Evolutionary conservation across 768 basidiomycete species (phyloP), one percentile per base, ranked within the genome.

Genomic region (Epithele typhae): DNA sequence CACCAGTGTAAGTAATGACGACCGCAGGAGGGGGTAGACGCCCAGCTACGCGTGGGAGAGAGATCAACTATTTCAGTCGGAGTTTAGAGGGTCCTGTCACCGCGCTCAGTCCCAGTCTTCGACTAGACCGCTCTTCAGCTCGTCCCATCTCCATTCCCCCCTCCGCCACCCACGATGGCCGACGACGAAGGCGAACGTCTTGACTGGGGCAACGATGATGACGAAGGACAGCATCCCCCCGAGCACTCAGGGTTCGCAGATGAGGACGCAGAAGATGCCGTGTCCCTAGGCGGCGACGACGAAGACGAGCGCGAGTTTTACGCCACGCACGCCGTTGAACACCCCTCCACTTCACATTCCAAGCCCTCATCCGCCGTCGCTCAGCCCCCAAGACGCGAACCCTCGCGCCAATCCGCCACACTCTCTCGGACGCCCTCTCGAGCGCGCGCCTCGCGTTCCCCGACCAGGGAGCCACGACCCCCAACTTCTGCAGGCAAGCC

Each of bases 131-230:
- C 36, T 19, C 43, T 34, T 42, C 35, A 35, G 44, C 30, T 39
- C 50, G 10, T 37, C 49, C 17, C 50, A 55, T 35, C 32, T 37
- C 25, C 34, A 34, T 35, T 40, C 43, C 19, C 37, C 30, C 43
- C 46, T 19, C n/a, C 53, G 46, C 45, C 41, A 44, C 48, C 50
- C 49, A 55, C 45, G 48, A 56, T 46, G 52, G 82, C 85, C 81
- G 79, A 76, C 53, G 82, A 84, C 59, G 85, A 87, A 43, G 70
- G 65, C 23, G 86, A 88, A 58, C 65, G 77, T 22, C 70, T 88
- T 33, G 87, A 89, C 67, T 89, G 87, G 87, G 74, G 74, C 3
- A 69, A 75, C 46, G 75, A 75, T 15, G 75, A 75, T 36, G 74
- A 76, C 39, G 70, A 68, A 41, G 47, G 43, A 53, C 60, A 55